phyloP scores from a whole-genome alignment of 352 stramenopile genomes.

The Globisporangium mamillatum region DNA sequence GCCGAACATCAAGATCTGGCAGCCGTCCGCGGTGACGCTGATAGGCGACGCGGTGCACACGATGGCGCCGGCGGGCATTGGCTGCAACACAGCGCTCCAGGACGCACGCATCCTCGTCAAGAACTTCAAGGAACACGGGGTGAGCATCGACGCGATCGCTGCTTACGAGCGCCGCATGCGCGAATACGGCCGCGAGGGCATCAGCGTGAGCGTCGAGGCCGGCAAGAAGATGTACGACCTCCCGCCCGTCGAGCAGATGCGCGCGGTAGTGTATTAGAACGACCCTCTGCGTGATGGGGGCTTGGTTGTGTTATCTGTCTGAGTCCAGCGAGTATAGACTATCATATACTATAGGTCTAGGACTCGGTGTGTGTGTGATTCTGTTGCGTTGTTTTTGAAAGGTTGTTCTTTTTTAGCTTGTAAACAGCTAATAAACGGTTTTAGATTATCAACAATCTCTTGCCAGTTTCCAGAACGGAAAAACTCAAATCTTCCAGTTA shows the following conservation, averaged over 20 bases:
- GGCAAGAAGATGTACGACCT: constrained; percentile 50
- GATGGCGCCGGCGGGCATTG: constrained; percentile 54
- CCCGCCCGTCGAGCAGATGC: constrained; percentile 43
- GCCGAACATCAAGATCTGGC: constrained; percentile 42
- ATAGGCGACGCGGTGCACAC: constrained; percentile 63
- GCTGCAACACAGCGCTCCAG: constrained; percentile 51
- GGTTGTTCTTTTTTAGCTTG: too few relatives aligned
- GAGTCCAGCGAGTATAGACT: too few relatives aligned
- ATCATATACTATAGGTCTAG: too few relatives aligned
- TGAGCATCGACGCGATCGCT: constrained; percentile 43
- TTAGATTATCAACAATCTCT: too few relatives aligned
- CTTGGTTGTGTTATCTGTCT: too few relatives aligned
- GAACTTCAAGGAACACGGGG: constrained; percentile 40
- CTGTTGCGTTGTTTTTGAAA: too few relatives aligned
- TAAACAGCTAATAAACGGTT: too few relatives aligned
- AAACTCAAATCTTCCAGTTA: too few relatives aligned
- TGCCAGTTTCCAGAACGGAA: too few relatives aligned
- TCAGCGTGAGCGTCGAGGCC: constrained; percentile 39
- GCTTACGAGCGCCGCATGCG: constrained; percentile 57
- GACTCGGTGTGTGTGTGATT: too few relatives aligned
- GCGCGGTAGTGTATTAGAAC: constrained; percentile 17
- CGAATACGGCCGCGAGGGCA: constrained; percentile 36
- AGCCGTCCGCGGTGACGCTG: constrained; percentile 44
- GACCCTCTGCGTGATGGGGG: too few relatives aligned
- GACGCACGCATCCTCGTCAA: constrained; percentile 51